Evolutionary conservation across 176 grass and related monocot genomes (phyloP), one percentile per base, ranked within the genome.

Genomic region (Thalia dealbata): DNA sequence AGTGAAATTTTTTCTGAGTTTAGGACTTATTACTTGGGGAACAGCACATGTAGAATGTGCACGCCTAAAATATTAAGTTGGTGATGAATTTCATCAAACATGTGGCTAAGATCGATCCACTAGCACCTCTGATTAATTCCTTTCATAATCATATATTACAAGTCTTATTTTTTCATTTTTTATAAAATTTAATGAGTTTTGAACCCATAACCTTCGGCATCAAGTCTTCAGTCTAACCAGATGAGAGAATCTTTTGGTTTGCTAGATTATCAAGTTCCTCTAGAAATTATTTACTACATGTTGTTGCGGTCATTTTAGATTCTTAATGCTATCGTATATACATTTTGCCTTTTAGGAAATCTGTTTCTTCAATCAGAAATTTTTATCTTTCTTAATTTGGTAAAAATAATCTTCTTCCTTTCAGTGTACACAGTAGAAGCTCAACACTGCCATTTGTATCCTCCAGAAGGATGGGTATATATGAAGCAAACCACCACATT

Each of bases 341-440:
- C 38, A 68, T 68, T 13, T 68, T 68, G 18, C 4, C 65, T 43
- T 0, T 43, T 11, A 44, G n/a, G 35, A 44, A 68, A 44, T 22
- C 21, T 43, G 38, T 11, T 30, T 68, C 23, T 68, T 44, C 7
- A 68, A 68, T 68, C 21, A 23, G 27, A 68, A 43, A 43, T 68
- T 1, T 68, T 43, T 48, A 18, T 30, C 42, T 19, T 0, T 52
- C n/a, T 30, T 18, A 11, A 15, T 72, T 72, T 45, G 44, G 10
- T 72, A 29, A 1, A 52, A 52, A 13, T 21, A 76, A 14, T 26
- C 29, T 60, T 14, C 71, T 70, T 10, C 70, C 51, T 38, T 75
- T 64, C 89, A 79, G 75, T 81, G 81, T 88, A 70, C 81, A 85
- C 79, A 85, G 50, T 82, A 87, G 86, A 88, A 83, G 85, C 19